A percentile compares a stretch with the other conserved stretches of the same genome.
Conservation (phyloP, 331 rosid genomes). For the Spiraea crenata region DNA sequence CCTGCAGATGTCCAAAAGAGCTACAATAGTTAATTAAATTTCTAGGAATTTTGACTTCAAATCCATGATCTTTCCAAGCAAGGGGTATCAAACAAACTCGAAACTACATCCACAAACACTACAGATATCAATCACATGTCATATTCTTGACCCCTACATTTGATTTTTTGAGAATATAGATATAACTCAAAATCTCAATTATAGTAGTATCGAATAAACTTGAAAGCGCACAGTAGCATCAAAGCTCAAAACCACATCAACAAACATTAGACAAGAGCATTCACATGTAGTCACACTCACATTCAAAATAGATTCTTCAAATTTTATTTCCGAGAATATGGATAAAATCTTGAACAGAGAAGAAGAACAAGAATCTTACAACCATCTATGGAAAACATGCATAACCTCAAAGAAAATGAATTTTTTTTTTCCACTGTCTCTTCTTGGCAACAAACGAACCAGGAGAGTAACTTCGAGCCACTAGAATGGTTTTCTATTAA, state of each 20-base stretch:
- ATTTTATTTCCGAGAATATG: neutral
- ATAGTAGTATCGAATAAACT: neutral
- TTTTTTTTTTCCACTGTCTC: slow-evolving; percentile 1
- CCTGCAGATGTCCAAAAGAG: slow-evolving; percentile 45
- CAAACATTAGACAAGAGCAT: neutral
- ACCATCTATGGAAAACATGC: slow-evolving; percentile 3
- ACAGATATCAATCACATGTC: slow-evolving; percentile 1
- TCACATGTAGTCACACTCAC: neutral
- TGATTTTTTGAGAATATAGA: slow-evolving; percentile 6
- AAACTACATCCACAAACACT: neutral
- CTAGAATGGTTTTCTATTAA: slow-evolving; percentile 5
- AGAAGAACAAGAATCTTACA: slow-evolving; percentile 20
- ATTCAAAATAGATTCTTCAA: slow-evolving; percentile 3
- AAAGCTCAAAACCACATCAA: neutral
- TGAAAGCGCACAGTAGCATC: neutral
- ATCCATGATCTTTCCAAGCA: neutral
- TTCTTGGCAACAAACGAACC: slow-evolving; percentile 15
- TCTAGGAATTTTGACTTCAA: neutral
- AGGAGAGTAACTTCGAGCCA: slow-evolving; percentile 5
- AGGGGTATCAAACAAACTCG: neutral
- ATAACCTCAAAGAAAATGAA: slow-evolving; percentile 10
- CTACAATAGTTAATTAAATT: slow-evolving; percentile 9
- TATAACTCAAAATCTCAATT: too few species aligned
- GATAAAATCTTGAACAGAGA: neutral
- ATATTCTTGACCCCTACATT: neutral